Evolutionary conservation across 1,139 yeast genomes (phyloP).

Genomic region (Suhomyces terraborum): DNA sequence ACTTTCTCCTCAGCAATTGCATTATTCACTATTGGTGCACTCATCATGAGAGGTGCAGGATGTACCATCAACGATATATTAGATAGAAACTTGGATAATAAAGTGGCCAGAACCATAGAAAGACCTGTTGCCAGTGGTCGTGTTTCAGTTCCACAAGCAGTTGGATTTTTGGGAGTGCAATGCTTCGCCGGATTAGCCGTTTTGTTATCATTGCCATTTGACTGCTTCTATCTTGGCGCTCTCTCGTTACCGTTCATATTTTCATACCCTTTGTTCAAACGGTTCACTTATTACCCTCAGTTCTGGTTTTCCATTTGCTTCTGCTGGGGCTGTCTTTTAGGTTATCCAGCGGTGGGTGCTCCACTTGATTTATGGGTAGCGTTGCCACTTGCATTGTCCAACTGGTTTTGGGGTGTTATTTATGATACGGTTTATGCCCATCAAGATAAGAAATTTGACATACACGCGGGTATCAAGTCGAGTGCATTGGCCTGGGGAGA

Average conservation of each 20-base stretch:
- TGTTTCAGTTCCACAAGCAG: constrained; percentile 71
- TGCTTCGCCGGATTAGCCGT: constrained; percentile 76
- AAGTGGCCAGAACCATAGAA: constrained; percentile 84
- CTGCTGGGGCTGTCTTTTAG: constrained; percentile 93
- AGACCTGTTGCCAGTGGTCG: constrained; percentile 92
- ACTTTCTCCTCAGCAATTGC: constrained; percentile 60
- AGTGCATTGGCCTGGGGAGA: constrained; percentile 95
- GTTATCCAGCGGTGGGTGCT: constrained; percentile 93
- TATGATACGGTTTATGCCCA: constrained; percentile 98
- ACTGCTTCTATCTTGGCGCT: constrained; percentile 83
- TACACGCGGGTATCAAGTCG: constrained; percentile 87
- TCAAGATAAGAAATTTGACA: constrained; percentile 89
- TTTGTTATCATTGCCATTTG: constrained; percentile 69
- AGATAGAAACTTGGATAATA: constrained; percentile 78
- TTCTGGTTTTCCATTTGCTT: constrained; percentile 77
- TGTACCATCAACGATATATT: constrained; percentile 91
- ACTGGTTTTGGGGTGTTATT: constrained; percentile 90
- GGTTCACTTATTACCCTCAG: constrained; percentile 96
- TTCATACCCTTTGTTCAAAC: constrained; percentile 87
- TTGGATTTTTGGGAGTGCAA: constrained; percentile 73
- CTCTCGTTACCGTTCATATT: constrained; percentile 77
- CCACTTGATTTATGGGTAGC: constrained; percentile 74
- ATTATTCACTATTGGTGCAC: constrained; percentile 79
- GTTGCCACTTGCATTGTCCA: constrained; percentile 73
- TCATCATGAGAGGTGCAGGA: constrained; percentile 97